Evolutionary conservation across 1,139 yeast species (phyloP), one percentile per base, ranked within the genome.

Genomic region (Sugiyamaella japonica): DNA sequence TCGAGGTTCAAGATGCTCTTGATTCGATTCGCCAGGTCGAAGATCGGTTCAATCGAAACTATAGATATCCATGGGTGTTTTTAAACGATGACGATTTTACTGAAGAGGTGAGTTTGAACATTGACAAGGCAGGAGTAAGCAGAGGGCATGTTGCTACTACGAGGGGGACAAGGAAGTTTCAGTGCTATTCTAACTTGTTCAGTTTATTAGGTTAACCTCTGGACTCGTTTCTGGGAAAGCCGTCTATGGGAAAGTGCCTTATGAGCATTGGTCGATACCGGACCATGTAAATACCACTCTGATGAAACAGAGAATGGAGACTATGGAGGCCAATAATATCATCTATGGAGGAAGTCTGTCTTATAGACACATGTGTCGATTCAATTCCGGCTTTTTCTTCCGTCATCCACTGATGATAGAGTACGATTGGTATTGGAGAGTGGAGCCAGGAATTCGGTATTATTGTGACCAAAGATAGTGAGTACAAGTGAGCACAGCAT

Each of bases 401-500:
- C 79, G 84, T 58, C 96, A 90, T 63, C 81, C 83, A 38, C 71
- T 89, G 41, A 76, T 90, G 57, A 69, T 74, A 42, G 73, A 82
- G 53, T 84, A 86, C 65, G 89, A 88, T 58, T 91, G 88, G 80
- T 91, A 91, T 73, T 90, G 96, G 84, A 75, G 99, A 56, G 96
- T 91, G 2, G 99, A 91, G 69, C 98, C 99, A 0, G 83, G 85
- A 56, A 93, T 91, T 36, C 83, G 88, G 62, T 89, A 88, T 69
- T 87, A 76, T 68, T 90, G 97, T 70, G 97, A 90, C 61, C 71
- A 70, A 59, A 51, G 58, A 56, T 48, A 54, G 50, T 57, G 54
- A 23, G 38, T 38, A 34, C 12, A 13, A 15, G 25, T 20, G 25
- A 20, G 25, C n/a, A n/a, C n/a, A n/a, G n/a, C n/a, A n/a, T n/a